Evolutionary conservation across 2,329 filamentous ascomycete species (phyloP).

Genomic region (Penicillium sumatraense): DNA sequence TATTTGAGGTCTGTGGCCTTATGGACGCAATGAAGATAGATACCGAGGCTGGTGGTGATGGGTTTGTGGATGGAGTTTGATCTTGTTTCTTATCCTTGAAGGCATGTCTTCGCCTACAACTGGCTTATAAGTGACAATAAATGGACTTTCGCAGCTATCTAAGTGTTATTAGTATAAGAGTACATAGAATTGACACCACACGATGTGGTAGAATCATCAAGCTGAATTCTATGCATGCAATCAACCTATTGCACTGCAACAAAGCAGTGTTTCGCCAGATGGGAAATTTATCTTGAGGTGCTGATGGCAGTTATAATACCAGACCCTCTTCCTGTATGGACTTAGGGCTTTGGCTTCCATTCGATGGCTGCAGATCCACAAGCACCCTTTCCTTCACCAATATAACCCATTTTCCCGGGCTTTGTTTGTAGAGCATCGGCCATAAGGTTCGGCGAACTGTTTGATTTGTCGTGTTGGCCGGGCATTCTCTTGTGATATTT

Average conservation of each 20-base stretch:
- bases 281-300: too few relatives aligned
- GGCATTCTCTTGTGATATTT: not conserved
- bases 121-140: not conserved
- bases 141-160: not conserved
- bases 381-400: constrained; percentile 18
- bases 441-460: constrained; percentile 15
- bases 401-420: not conserved
- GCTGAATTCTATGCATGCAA: too few relatives aligned
- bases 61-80: constrained; percentile 34
- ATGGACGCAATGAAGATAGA: constrained; percentile 46
- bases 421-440: constrained; percentile 15
- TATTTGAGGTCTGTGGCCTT: constrained; percentile 48
- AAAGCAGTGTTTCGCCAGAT: too few relatives aligned
- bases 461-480: not conserved
- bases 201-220: too few relatives aligned
- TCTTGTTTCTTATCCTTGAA: not conserved
- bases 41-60: constrained; percentile 40
- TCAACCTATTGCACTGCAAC: too few relatives aligned
- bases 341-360: not conserved
- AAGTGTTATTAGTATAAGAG: too few relatives aligned
- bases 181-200: not conserved
- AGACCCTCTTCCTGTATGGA: too few relatives aligned
- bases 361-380: not conserved
- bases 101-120: not conserved
- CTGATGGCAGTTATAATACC: too few relatives aligned